phyloP scores from a whole-genome alignment of 2,329 filamentous ascomycete species.

The Niveomyces coronatus region DNA sequence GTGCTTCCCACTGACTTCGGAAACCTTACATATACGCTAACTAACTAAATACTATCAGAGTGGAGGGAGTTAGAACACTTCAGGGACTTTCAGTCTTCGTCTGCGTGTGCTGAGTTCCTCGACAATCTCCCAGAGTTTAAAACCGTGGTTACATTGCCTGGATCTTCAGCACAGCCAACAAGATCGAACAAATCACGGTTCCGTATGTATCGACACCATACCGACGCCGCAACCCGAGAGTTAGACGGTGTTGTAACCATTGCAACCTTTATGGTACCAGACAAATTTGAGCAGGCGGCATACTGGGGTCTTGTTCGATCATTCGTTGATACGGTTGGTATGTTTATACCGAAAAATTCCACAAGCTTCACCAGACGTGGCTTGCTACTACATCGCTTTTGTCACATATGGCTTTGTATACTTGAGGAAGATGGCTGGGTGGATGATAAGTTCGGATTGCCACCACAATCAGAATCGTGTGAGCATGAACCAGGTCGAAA shows the following conservation, averaged over 20 bases:
- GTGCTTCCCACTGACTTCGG: not conserved
- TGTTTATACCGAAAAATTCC: not conserved
- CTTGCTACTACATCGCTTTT: not conserved
- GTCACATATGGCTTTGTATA: constrained; percentile 5
- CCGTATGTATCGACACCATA: not conserved
- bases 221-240: not conserved
- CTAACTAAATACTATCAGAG: constrained; percentile 8
- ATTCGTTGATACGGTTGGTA: not conserved
- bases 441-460: constrained; percentile 6
- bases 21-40: constrained; percentile 1
- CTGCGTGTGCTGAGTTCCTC: constrained; percentile 14
- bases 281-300: not conserved
- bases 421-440: constrained; percentile 10
- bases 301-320: not conserved
- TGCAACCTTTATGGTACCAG: constrained; percentile 8
- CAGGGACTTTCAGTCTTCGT: constrained; percentile 12
- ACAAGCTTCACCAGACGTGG: no score
- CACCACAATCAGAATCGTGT: not conserved
- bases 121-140: constrained; percentile 9
- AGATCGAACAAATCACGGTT: constrained; percentile 1
- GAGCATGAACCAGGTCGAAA: not conserved
- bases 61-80: constrained; percentile 11
- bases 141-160: not conserved
- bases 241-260: constrained; percentile 9
- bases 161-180: not conserved